Evolutionary conservation across 179 eudicot species (phyloP), one percentile per base, ranked within the genome.

Genomic region (Spergularia azorica): DNA sequence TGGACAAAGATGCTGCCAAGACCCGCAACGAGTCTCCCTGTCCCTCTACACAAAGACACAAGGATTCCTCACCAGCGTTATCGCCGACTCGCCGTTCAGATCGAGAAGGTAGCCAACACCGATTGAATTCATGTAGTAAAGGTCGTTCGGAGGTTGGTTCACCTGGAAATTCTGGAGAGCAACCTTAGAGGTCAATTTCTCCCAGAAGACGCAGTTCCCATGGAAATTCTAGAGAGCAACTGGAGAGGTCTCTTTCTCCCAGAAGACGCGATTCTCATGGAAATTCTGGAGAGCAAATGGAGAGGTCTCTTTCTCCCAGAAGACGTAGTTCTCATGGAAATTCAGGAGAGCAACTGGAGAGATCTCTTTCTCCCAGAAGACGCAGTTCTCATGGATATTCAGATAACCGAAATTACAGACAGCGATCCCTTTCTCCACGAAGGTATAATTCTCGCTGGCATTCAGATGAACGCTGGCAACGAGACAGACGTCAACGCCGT

Each of bases 381-480:
- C 82, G 79, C 6, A 59, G 71, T 77, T 67, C 82, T 74, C 81
- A 72, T 18, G 57, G 78, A 60, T 32, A 73, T 63, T 57, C 59
- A 18, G 76, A 82, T 62, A 81, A 73, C 38, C 81, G 82, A 76
- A 74, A 73, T 43, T 56, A 79, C 60, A 61, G 78, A 64, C 79
- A 79, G 18, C 74, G 83, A 15, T 79, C 87, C 46, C 81, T 76
- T 67, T 82, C 85, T 76, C 84, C 87, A 52, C 74, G 76, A 60
- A 73, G 77, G 20, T 74, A 67, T 55, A 63, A 77, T 73, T 52
- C 79, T 71, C 84, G 69, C 72, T 68, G 80, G 76, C 54, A 80
- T 67, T 81, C 78, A 61, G 81, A 75, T 14, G 84, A 82, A 15
- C 81, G 80, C 26, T 79, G 80, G 80, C 82, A 69, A 13, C 69